Conservation (phyloP, 257 asterid species). For the Plantago elongata region DNA sequence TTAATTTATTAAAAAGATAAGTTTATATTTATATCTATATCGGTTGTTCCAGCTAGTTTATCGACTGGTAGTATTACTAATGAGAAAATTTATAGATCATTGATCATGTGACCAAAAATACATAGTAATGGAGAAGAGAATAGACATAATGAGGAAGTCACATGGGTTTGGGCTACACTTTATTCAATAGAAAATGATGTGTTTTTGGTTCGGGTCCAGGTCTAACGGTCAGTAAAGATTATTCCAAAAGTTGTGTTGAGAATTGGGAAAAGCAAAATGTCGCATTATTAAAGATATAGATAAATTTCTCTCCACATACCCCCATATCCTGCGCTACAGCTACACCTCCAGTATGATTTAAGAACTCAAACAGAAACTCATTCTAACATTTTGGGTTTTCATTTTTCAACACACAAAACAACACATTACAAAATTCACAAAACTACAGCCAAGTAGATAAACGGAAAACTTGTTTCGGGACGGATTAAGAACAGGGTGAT, state of each 20-base stretch:
- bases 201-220: background rate
- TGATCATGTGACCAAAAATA: too few relatives aligned
- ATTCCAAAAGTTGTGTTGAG: conserved; percentile 5
- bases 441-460: background rate
- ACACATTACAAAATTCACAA: conserved; percentile 2
- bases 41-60: too few relatives aligned
- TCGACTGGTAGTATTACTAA: too few relatives aligned
- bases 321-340: background rate
- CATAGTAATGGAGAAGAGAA: background rate
- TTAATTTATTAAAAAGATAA: too few relatives aligned
- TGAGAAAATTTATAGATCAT: too few relatives aligned
- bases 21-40: too few relatives aligned
- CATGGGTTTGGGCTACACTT: background rate
- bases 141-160: conserved; percentile 6
- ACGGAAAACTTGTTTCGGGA: too few relatives aligned
- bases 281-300: conserved; percentile 5
- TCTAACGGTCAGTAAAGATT: background rate
- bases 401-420: conserved; percentile 20
- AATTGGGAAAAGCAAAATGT: conserved; percentile 8
- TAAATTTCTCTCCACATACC: background rate
- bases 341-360: too few relatives aligned
- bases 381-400: background rate
- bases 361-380: background rate
- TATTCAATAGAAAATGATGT: background rate
- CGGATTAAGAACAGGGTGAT: background rate